A percentile compares a stretch with the other conserved stretches of the same genome.
These are phyloP conservation scores for Lobosporangium transversale DNA, from an alignment of 192 early-diverging fungal species.

Conservation along the genomic window DNA sequence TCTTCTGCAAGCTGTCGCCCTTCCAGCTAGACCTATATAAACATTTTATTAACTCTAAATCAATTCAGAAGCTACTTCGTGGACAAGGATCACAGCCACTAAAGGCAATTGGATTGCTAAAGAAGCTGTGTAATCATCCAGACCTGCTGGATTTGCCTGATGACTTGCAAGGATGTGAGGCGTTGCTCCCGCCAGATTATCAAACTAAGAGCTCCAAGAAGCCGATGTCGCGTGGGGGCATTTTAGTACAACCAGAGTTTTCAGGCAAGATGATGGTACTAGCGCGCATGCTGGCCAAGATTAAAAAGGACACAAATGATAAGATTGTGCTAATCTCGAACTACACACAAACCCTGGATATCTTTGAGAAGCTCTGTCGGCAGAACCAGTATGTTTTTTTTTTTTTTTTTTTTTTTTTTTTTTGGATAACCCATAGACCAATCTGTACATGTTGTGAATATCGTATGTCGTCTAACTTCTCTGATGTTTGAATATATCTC, in stretches of 20 bases:
- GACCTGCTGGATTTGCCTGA: slow-evolving; percentile 78
- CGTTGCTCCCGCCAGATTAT: slow-evolving; percentile 65
- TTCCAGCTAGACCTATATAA: slow-evolving; percentile 87
- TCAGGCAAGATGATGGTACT: slow-evolving; percentile 93
- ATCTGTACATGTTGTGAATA: too few relatives aligned
- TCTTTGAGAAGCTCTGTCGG: slow-evolving; percentile 90
- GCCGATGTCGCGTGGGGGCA: slow-evolving; percentile 40
- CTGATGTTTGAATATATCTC: too few relatives aligned
- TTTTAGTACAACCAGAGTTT: slow-evolving; percentile 65
- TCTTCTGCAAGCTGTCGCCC: slow-evolving; percentile 87
- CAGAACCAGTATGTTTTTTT: slow-evolving; percentile 67
- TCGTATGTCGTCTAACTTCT: too few relatives aligned
- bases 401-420: background rate
- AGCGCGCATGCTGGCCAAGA: slow-evolving; percentile 79
- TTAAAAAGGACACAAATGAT: slow-evolving; percentile 77
- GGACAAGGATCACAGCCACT: slow-evolving; percentile 86
- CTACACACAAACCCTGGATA: slow-evolving; percentile 97
- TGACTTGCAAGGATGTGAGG: slow-evolving; percentile 69
- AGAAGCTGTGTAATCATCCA: slow-evolving; percentile 98
- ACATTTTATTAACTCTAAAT: slow-evolving; percentile 74
- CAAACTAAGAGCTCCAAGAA: slow-evolving; percentile 48
- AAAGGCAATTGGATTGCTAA: slow-evolving; percentile 88
- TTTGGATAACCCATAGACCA: background rate
- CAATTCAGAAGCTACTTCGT: slow-evolving; percentile 74
- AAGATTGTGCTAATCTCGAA: slow-evolving; percentile 99